A percentile compares a stretch with the other conserved stretches of the same genome.
These are phyloP conservation scores for Leucaena leucocephala DNA, from an alignment of 306 rosid genomes.

Conservation along the genomic window DNA sequence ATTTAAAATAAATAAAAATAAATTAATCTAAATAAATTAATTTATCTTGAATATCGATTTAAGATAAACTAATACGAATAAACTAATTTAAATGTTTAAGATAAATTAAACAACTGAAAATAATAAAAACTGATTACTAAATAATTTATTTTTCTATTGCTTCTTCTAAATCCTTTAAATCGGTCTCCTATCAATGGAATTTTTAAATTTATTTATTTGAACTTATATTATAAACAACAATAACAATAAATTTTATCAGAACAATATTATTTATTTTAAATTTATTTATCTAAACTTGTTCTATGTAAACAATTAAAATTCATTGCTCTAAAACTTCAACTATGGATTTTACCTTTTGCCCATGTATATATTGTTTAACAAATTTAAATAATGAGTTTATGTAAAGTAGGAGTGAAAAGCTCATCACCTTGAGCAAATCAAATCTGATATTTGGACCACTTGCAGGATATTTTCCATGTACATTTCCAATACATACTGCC, in stretches of 20 bases:
- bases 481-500: conserved; percentile 97
- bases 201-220: neutral
- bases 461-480: conserved; percentile 91
- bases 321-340: conserved; percentile 3
- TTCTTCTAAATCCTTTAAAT: too few species aligned
- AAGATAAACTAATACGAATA: too few species aligned
- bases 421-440: conserved; percentile 86
- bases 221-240: neutral
- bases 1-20: too few species aligned
- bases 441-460: conserved; percentile 89
- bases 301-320: neutral
- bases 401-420: conserved; percentile 9
- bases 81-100: too few species aligned
- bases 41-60: too few species aligned
- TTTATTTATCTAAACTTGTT: too few species aligned
- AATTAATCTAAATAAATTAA: too few species aligned
- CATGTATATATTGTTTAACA: neutral
- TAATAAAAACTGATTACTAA: too few species aligned
- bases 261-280: too few species aligned
- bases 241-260: neutral
- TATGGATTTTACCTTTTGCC: neutral
- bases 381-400: neutral
- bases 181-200: too few species aligned
- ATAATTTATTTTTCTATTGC: too few species aligned
- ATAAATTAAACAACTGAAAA: too few species aligned